Evolutionary conservation across 805 yeast species (phyloP), one percentile per base, ranked within the genome.

Genomic region (Candida cerambycidarum): DNA sequence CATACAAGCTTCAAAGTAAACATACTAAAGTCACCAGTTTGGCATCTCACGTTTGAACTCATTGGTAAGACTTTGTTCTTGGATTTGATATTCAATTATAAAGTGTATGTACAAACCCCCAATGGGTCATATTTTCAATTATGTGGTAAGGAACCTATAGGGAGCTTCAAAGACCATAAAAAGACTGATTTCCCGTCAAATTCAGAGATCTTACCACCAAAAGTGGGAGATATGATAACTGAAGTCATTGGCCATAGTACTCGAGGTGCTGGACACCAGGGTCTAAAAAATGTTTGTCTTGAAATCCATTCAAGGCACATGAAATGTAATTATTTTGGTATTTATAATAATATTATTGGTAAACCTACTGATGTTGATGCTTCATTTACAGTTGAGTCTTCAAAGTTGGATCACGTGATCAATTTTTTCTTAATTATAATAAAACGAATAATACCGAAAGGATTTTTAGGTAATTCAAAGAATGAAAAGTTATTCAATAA

Each of bases 391-490:
- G 38, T 34, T 23, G 19, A 34, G 7, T 19, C 38, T 9, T 9
- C 29, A 10, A 19, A 19, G 8, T 34, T 46, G 16, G 36, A 41
- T 4, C 29, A 46, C 0, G 79, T 84, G 0, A 49, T 73, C 0
- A 61, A 56, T 32, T 78, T 80, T 49, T 52, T 76, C 1, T 47
- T 73, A 1, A 53, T 65, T 0, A 40, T 81, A 0, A 41, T 79
- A 4, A 75, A 73, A 10, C 71, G 68, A 39, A 48, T 83, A 0
- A 62, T 84, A 16, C 86, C 89, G 0, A 16, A 51, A 0, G 71
- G 67, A 5, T 43, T 73, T 1, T 76, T 80, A 62, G 95, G 95
- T 0, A 57, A 76, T 2, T 52, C 47, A 2, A 46, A 53, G 11
- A 86, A 86, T 53, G 75, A 76, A 54, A 43, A 69, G 0, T 39